Evolutionary conservation across 2,329 filamentous ascomycete species (phyloP), one percentile per base, ranked within the genome.

Genomic region (Calonectria pteridis): DNA sequence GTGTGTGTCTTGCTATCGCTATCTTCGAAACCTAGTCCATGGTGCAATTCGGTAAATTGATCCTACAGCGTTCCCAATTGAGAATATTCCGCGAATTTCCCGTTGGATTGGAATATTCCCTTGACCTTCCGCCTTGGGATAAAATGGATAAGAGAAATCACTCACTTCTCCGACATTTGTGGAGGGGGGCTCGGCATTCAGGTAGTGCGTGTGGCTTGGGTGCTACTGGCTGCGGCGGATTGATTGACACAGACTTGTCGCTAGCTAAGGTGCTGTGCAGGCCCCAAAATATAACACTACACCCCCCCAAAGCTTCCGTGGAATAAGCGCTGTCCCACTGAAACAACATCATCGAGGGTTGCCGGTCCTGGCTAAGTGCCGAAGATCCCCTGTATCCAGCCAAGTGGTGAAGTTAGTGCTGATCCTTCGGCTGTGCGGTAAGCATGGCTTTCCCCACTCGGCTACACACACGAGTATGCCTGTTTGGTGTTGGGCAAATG

Each of bases 301-400:
- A 31, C 28, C 14, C 51, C 50, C 5, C 55, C 33, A 14, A 59
- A 14, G 16, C 10, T 40, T n/a, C 55, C 55, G 55, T 59, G 35
- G n/a, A 59, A 59, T 59, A 59, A 59, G 55, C 33, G 40, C 11
- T 33, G n/a, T 40, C n/a, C 33, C 55, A 26, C 11, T 28, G 33
- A 37, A 26, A 59, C 55, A 37, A 1, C 55, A 59, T 26, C 11
- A 23, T 35, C 53, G n/a, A 14, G n/a, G n/a, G 33, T 23, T 7
- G 55, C 55, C 31, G 55, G 29, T 31, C 55, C 55, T 59, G 55
- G n/a, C 33, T 59, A 59, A 59, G 55, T 59, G 55, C 55, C 63
- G 63, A 66, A 53, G 63, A 66, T 66, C 63, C 23, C 33, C 63
- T 50, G 43, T 37, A 35, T 66, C n/a, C 23, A 59, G 43, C 4